Evolutionary conservation across 441 rosid species (phyloP), one percentile per base, ranked within the genome.

Genomic region (Euphorbia neoarborescens): DNA sequence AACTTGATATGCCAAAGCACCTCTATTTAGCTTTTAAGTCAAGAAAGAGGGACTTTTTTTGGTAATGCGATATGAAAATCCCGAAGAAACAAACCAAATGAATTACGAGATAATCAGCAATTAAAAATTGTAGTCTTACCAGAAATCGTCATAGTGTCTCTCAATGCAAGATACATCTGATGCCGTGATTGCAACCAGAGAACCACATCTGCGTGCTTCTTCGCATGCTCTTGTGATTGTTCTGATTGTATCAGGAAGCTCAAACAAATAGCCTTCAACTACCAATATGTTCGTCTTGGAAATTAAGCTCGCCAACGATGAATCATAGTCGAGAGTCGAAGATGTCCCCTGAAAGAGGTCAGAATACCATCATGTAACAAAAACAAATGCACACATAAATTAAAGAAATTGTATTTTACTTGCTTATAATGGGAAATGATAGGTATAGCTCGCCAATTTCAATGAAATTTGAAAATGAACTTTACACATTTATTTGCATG

Each of bases 241-340:
- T 74, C 81, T 86, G 69, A 91, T 94, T 7, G 96, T 91, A 82
- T 87, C 94, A 17, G 91, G 92, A 81, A 94, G 82, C 86, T 91
- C 99, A 80, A 94, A 94, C 72, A 94, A 78, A 84, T 94, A 94
- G 32, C 99, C 96, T 84, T 94, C 99, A 73, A 94, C 89, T 14
- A 91, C 85, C 80, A 94, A 80, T 78, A 93, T 82, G 57, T 83
- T 88, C 28, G 94, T 84, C 85, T 87, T 89, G 63, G 96, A 81
- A 77, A 91, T 81, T 74, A 86, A 60, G 75, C 83, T 86, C 75
- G 94, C 91, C 83, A 90, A 82, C 85, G 81, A 82, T 73, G 84
- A 68, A 75, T 90, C 93, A 71, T 89, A 91, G 77, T 79, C 83
- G 63, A 94, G 85, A 51, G 86, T 82, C 5, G 96, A 88, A 58